Evolutionary conservation across 768 basidiomycete genomes (phyloP), one percentile per base, ranked within the genome.

Genomic region (Crassisporium funariophilum): DNA sequence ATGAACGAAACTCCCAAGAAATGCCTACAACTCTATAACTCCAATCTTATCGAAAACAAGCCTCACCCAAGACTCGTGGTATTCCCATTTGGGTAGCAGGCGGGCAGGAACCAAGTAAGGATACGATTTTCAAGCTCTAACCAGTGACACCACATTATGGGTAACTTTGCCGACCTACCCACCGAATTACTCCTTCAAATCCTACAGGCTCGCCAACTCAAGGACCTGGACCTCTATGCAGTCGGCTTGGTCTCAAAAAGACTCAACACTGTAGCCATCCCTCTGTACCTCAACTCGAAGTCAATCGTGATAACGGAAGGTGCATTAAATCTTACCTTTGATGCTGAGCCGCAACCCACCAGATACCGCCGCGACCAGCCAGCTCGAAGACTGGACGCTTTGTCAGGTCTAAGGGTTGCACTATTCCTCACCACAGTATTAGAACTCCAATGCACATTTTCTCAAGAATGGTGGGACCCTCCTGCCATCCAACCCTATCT

Each of bases 141-240:
- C 21, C 38, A 17, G 4, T 39, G 38, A 39, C 21, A 21, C 20
- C 20, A 2, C 38, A 2, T n/a, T n/a, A n/a, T n/a, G n/a, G n/a
- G n/a, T n/a, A n/a, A n/a, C n/a, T n/a, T n/a, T n/a, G n/a, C n/a
- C n/a, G 46, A 52, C 29, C 46, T 52, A 7, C 51, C 51, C 5
- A 52, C 45, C 7, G 51, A 52, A 21, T 27, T 52, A 4, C 34
- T 52, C 8, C 41, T 52, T 5, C 34, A 47, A 15, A 52, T 52
- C n/a, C 12, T 52, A 2, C 31, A 39, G 21, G 51, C 42, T 36
- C 23, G n/a, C 6, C 12, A 16, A 15, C 24, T 52, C 35, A 17
- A 25, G 13, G 25, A 22, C 10, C 7, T n/a, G 12, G 51, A 52
- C 22, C 27, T 47, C 11, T 52, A 52, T 25, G 9, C 23, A 8